phyloP scores from a whole-genome alignment of 331 rosid genomes.

The Acacia concinna region DNA sequence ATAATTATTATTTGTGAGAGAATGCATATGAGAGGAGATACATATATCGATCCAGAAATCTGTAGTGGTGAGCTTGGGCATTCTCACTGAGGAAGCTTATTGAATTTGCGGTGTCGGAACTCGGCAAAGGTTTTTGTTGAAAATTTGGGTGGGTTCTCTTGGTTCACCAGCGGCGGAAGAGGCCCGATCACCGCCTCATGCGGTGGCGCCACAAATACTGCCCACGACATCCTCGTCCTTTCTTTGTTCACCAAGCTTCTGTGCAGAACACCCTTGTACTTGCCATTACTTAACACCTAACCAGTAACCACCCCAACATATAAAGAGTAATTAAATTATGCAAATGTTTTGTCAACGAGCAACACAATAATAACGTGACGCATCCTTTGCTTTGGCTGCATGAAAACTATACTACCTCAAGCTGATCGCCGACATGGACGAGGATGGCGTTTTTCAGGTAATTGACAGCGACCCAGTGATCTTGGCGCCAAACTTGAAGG shows the following conservation, averaged over 20 bases:
- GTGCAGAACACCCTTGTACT: conserved; percentile 62
- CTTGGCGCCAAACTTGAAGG: conserved; percentile 57
- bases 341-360: neutral
- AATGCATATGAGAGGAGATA: too few species aligned
- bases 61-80: neutral
- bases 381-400: neutral
- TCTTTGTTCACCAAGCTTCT: conserved; percentile 74
- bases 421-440: conserved; percentile 58
- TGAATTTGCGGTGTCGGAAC: conserved; percentile 62
- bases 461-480: conserved; percentile 50
- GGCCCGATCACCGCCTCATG: conserved; percentile 56
- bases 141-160: conserved; percentile 49
- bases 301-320: conserved; percentile 3
- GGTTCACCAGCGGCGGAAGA: conserved; percentile 37
- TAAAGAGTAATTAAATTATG: neutral
- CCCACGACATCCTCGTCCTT: conserved; percentile 68
- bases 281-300: conserved; percentile 68
- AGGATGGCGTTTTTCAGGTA: conserved; percentile 49
- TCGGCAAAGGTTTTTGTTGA: conserved; percentile 64
- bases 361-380: neutral
- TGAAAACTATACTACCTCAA: conserved; percentile 37
- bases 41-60: too few species aligned
- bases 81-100: conserved; percentile 53
- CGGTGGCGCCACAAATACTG: conserved; percentile 59
- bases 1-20: neutral